These are phyloP conservation scores for Populus hybrid DNA, from an alignment of 441 rosid species.

Conservation along the genomic window DNA sequence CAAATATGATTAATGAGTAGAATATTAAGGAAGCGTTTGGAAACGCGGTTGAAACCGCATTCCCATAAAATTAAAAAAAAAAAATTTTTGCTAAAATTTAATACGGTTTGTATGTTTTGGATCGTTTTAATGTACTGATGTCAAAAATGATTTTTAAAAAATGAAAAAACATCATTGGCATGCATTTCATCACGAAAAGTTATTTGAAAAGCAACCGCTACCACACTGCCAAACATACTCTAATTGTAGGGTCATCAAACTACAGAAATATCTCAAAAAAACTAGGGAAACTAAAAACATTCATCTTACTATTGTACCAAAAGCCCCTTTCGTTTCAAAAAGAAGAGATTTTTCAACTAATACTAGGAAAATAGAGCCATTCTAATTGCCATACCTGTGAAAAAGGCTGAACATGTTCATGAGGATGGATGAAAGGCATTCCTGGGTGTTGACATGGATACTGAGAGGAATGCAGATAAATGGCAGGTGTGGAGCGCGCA, in stretches of 20 bases:
- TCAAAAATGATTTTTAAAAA: too few species aligned
- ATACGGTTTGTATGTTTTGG: too few species aligned
- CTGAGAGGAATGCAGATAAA: conserved; percentile 63
- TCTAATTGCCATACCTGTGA: conserved; percentile 49
- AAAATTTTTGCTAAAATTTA: too few species aligned
- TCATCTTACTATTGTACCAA: background rate
- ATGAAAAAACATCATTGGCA: too few species aligned
- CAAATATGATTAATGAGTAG: background rate
- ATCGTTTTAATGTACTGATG: too few species aligned
- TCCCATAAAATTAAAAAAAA: too few species aligned
- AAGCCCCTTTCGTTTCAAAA: background rate
- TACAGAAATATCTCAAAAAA: background rate
- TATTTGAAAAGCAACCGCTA: too few species aligned
- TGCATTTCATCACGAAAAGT: too few species aligned
- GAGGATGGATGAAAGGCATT: conserved; percentile 56
- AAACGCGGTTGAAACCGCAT: too few species aligned
- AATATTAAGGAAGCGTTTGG: too few species aligned
- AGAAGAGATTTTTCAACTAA: background rate
- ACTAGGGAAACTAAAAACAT: background rate
- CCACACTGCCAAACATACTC: too few species aligned
- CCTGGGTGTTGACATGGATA: conserved; percentile 75
- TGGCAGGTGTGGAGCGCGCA: conserved; percentile 46
- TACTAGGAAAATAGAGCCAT: background rate
- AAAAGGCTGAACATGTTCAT: conserved; percentile 61
- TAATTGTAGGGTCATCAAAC: background rate